These are phyloP conservation scores for Saraca asoca DNA, from an alignment of 331 rosid species.

Conservation along the genomic window DNA sequence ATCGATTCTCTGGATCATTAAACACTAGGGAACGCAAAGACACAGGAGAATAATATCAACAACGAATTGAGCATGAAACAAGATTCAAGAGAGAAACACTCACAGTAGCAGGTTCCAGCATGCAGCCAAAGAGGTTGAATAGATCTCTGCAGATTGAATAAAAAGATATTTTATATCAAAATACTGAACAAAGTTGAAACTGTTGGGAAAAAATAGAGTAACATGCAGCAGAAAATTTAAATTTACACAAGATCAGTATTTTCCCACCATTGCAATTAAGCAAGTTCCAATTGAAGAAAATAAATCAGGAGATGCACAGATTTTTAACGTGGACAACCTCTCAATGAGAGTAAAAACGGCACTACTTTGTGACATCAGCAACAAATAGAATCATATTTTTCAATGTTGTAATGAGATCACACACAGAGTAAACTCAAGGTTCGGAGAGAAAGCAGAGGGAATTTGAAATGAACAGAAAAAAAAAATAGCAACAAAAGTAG, in stretches of 20 bases:
- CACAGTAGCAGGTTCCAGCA: slow-evolving; percentile 86
- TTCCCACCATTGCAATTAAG: neutral
- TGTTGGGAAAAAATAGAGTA: neutral
- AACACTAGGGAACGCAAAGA: neutral
- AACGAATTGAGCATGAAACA: neutral
- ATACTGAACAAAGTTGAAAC: neutral
- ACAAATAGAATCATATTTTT: neutral
- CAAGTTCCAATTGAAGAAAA: no score
- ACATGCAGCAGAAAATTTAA: neutral
- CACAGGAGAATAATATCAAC: neutral
- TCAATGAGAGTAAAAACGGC: no score
- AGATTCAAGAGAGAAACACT: slow-evolving; percentile 38
- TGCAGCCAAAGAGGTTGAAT: slow-evolving; percentile 74
- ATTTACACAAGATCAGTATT: neutral
- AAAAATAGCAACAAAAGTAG: slow-evolving; percentile 3
- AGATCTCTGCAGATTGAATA: slow-evolving; percentile 59
- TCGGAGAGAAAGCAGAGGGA: neutral
- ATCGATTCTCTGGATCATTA: neutral
- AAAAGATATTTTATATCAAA: slow-evolving; percentile 31
- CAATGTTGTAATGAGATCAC: slow-evolving; percentile 18
- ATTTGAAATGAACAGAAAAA: slow-evolving; percentile 4
- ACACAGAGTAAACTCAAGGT: slow-evolving; percentile 21
- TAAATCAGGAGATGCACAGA: no score
- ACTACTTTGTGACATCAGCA: neutral
- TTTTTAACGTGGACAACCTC: no score